Base-by-base conservation (phyloP, 768 basidiomycete genomes). In the Lactifluus volemus region DNA sequence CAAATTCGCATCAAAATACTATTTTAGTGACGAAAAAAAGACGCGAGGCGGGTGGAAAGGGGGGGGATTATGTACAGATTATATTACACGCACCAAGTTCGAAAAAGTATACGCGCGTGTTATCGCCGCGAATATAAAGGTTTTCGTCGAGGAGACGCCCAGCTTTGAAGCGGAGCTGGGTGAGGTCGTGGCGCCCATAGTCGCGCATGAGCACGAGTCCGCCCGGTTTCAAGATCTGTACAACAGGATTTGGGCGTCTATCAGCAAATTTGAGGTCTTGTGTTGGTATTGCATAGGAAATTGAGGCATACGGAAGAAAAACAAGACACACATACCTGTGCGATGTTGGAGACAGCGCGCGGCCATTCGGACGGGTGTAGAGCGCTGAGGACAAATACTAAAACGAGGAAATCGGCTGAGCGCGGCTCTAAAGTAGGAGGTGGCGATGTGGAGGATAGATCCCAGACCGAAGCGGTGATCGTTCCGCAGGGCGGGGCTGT, bases 41-140 rank as follows among this genome's bases (percentile, higher is more conserved):
- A 38, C 38, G 38, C 38, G 38, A 38, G 10, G 10, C 10, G 10
- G 38, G 38, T 9, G 12, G 38, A 11, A 11, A 3, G 38, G 38
- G 38, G 38, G 38, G 11, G 38, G 21, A 15, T 29, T 14, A 21
- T 48, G 12, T 48, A 2, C 14, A 30, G 3, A 14, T 49, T 17
- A 4, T 21, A 9, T n/a, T 6, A 4, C 1, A 45, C 59, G 49
- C 39, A 91, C 94, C 90, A 11, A 90, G 72, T 62, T 91, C 88
- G 66, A 99, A 99, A 72, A 98, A 99, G 73, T 98, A 98, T 0
- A 99, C 97, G 42, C 97, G 79, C 0, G 97, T 98, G 68, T 92
- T 95, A 75, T 99, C 97, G 0, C 97, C 97, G 41, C 97, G 83
- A 54, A 97, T 88, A 69, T 99, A 99, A 65, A 99, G 86, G 70